A percentile compares a stretch with the other conserved stretches of the same genome.
Evolutionary conservation across 495 filamentous ascomycete species (phyloP).

Genomic region (Massariosphaeria phaeospora): DNA sequence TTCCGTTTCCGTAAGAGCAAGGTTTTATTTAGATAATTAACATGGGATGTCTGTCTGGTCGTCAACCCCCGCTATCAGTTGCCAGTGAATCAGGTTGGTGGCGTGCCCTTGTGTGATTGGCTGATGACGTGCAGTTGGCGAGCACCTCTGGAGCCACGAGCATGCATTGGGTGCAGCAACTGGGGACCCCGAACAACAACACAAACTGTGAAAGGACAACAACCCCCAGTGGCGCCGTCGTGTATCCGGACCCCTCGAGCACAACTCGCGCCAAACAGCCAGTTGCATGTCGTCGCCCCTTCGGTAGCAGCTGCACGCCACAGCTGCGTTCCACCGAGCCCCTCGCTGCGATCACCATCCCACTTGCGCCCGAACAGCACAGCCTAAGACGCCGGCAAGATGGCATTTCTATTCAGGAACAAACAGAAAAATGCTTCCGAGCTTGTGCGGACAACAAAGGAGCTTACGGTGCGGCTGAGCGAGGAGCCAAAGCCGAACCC

Average conservation of each 20-base stretch:
- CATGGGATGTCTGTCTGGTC: too few species aligned
- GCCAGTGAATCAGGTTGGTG: too few species aligned
- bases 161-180: neutral
- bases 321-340: conserved; percentile 12
- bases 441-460: conserved; percentile 54
- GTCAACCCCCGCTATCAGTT: too few species aligned
- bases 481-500: conserved; percentile 36
- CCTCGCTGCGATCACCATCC: conserved; percentile 1
- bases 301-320: conserved; percentile 19
- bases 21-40: too few species aligned
- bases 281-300: conserved; percentile 18
- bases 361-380: neutral
- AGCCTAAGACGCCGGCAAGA: conserved; percentile 43
- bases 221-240: conserved; percentile 8
- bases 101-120: neutral
- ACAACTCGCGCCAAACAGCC: neutral
- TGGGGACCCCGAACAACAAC: conserved; percentile 1
- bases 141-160: neutral
- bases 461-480: conserved; percentile 47
- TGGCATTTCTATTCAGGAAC: conserved; percentile 90
- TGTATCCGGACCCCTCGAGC: neutral
- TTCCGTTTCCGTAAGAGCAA: too few species aligned
- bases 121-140: neutral
- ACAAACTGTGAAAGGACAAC: conserved; percentile 5
- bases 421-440: conserved; percentile 54